A percentile compares a stretch with the other conserved stretches of the same genome.
Evolutionary conservation across 2,329 filamentous ascomycete species (phyloP).

Genomic region (Mycosphaerella sp.): DNA sequence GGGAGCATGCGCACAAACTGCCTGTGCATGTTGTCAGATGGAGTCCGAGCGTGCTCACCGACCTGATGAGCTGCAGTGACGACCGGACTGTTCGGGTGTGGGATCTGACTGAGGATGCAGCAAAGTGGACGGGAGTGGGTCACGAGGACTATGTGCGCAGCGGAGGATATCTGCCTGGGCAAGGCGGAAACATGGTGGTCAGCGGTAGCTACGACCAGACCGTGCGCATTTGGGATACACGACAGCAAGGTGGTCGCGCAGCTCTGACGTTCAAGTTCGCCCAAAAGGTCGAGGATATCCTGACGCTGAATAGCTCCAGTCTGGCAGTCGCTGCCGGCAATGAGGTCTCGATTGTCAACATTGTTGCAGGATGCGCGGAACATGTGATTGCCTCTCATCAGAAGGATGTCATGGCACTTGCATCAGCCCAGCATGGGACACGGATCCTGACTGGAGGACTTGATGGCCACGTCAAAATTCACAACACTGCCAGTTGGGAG

Average conservation of each 20-base stretch:
- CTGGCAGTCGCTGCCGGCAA: conserved; percentile 80
- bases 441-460: conserved; percentile 81
- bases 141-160: conserved; percentile 90
- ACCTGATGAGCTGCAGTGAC: conserved; percentile 82
- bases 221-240: conserved; percentile 87
- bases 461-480: conserved; percentile 95
- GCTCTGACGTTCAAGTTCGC: conserved; percentile 94
- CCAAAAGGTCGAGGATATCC: conserved; percentile 81
- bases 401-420: conserved; percentile 89
- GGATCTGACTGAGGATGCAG: conserved; percentile 78
- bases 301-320: conserved; percentile 79
- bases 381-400: conserved; percentile 90
- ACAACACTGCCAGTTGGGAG: conserved; percentile 91
- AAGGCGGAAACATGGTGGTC: conserved; percentile 63
- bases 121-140: conserved; percentile 71
- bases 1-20: conserved; percentile 61
- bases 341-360: conserved; percentile 82
- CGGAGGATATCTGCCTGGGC: conserved; percentile 75
- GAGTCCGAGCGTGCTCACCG: conserved; percentile 75
- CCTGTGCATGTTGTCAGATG: conserved; percentile 89
- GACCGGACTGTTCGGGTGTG: conserved; percentile 89
- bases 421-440: conserved; percentile 70
- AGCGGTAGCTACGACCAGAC: conserved; percentile 94
- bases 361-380: conserved; percentile 82
- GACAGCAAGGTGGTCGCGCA: conserved; percentile 57